Evolutionary conservation across 1,139 yeast species (phyloP), one percentile per base, ranked within the genome.

Genomic region (Pichiaceae sp.): DNA sequence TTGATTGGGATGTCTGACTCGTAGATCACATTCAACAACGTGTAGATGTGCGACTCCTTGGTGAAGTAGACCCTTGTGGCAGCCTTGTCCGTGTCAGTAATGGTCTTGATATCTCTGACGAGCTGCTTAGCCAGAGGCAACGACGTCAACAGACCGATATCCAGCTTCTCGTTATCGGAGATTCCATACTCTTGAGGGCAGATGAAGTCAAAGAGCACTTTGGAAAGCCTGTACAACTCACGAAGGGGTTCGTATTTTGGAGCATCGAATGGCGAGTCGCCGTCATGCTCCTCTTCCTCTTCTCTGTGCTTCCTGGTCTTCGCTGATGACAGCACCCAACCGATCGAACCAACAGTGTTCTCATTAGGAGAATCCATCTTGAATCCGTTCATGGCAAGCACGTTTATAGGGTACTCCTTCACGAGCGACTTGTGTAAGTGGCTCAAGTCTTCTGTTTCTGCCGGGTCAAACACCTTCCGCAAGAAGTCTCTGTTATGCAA

Each of bases 171-270:
- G 54, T 83, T 84, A 53, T 87, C 95, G 46, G 89, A 89, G 48
- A 93, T 93, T 45, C 99, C 99, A 55, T 93, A 93, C 56, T 93
- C 98, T 60, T 93, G 97, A 11, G 99, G 99, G 60, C 98, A 91
- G 37, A 93, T 87, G 53, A 91, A 91, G 61, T 93, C 99, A 62
- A 93, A 93, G 46, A 93, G 64, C 4, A 93, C 96, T 58, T 93
- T 93, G 0, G 96, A 85, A 38, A 93, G 68, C 45, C 91, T 69
- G 58, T 89, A 93, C 40, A 93, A 68, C 54, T 93, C 98, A 48
- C 97, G 72, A 42, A 93, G 68, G 45, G 86, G 72, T 19, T 83
- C 81, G 57, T 72, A 87, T 37, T 82, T 79, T 3, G 87, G 79
- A 46, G 79, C 82, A 54, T 85, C 95, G 59, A 89, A 89, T 32